These are phyloP conservation scores for Aspergillus aculeatus DNA, from an alignment of 2,329 filamentous ascomycete genomes.

Conservation along the genomic window DNA sequence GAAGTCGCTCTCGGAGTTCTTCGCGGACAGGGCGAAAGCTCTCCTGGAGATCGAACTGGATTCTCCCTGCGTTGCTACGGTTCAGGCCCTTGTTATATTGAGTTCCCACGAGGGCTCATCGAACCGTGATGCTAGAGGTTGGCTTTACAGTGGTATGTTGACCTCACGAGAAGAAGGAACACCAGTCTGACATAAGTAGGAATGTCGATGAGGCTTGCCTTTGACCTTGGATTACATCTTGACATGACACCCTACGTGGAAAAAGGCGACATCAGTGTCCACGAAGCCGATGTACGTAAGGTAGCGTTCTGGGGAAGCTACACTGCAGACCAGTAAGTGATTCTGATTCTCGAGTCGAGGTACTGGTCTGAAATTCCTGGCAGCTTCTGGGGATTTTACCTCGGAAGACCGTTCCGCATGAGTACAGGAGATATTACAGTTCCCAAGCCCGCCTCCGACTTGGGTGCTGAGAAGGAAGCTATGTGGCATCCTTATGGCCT, in stretches of 20 bases:
- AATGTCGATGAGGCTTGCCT: slow-evolving; percentile 18
- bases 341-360: not conserved
- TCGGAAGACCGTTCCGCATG: slow-evolving; percentile 38
- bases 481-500: slow-evolving; percentile 26
- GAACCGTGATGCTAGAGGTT: slow-evolving; percentile 40
- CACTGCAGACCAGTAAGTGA: slow-evolving; percentile 15
- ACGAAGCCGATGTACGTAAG: slow-evolving; percentile 16
- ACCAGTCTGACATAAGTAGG: not conserved
- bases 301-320: slow-evolving; percentile 18
- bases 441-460: slow-evolving; percentile 24
- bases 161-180: not conserved
- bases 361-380: not conserved
- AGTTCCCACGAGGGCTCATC: slow-evolving; percentile 41
- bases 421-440: slow-evolving; percentile 38
- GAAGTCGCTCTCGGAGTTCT: slow-evolving; percentile 37
- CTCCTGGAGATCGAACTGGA: slow-evolving; percentile 47
- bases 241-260: slow-evolving; percentile 19
- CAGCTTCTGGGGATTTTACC: slow-evolving; percentile 31
- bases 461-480: slow-evolving; percentile 13
- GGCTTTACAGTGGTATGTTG: slow-evolving; percentile 42
- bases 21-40: slow-evolving; percentile 39
- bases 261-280: slow-evolving; percentile 14
- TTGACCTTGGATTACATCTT: slow-evolving; percentile 17
- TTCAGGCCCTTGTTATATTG: slow-evolving; percentile 45
- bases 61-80: slow-evolving; percentile 43